These are phyloP conservation scores for Mycena epipterygia DNA, from an alignment of 768 basidiomycete genomes.

Conservation along the genomic window DNA sequence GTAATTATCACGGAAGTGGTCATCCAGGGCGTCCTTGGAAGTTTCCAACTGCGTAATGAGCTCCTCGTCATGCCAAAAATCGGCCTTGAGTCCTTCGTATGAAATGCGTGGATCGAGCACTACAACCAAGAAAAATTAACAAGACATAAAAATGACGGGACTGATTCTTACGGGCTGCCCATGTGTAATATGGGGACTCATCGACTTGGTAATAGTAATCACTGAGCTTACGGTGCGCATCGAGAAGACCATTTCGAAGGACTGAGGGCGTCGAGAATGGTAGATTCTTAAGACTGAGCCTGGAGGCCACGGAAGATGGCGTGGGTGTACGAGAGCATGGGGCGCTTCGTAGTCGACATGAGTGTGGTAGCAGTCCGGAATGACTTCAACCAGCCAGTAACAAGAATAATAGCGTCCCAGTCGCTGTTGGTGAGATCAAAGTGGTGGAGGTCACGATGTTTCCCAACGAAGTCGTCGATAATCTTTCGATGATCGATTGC, in stretches of 20 bases:
- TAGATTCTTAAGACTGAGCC: neutral
- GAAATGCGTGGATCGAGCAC: neutral
- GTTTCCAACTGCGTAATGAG: too few species aligned
- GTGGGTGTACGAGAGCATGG: constrained; percentile 15
- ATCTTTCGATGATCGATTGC: constrained; percentile 17
- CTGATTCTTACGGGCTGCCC: neutral
- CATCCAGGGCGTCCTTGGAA: too few species aligned
- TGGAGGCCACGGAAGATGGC: constrained; percentile 23
- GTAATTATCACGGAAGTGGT: too few species aligned
- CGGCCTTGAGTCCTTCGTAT: neutral
- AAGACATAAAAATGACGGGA: neutral
- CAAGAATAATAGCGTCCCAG: constrained; percentile 5
- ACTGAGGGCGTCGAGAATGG: neutral
- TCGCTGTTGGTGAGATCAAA: neutral
- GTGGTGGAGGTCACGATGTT: constrained; percentile 1
- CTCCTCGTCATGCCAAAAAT: neutral
- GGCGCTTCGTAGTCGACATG: constrained; percentile 36
- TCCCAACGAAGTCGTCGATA: constrained; percentile 3
- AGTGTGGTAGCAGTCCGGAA: constrained; percentile 29
- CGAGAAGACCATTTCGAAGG: neutral
- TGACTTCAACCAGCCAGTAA: constrained; percentile 12
- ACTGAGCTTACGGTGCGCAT: neutral
- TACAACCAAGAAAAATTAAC: neutral
- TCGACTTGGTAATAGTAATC: neutral
- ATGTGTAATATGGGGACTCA: neutral